Conservation (phyloP, 176 grass and related monocot species). For the Thinopyrum elongatum region DNA sequence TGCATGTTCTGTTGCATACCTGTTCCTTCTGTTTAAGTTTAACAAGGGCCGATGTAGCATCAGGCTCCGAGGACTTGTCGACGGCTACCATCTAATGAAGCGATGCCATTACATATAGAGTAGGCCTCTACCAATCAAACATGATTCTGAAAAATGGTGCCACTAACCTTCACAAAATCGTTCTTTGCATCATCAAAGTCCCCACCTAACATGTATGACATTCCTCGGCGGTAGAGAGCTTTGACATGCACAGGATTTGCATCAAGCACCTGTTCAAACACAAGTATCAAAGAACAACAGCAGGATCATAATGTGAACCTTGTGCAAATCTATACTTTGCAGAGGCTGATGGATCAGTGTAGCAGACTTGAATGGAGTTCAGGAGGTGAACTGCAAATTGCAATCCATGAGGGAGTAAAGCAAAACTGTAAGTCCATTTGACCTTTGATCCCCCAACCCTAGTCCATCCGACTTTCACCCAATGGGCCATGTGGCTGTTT, state of each 20-base stretch:
- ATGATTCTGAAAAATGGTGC: neutral
- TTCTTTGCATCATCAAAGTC: conserved; percentile 87
- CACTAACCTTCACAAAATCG: conserved; percentile 88
- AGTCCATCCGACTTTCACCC: neutral
- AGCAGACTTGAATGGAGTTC: neutral
- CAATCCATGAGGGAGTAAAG: neutral
- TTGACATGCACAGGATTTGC: conserved; percentile 81
- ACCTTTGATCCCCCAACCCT: neutral
- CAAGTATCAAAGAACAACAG: neutral
- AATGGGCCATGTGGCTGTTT: conserved; percentile 1
- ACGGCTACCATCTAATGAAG: conserved; percentile 65
- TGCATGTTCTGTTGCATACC: conserved; percentile 38
- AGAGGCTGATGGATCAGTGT: neutral
- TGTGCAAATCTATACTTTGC: neutral
- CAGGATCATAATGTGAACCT: neutral
- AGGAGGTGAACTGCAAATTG: neutral
- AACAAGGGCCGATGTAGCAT: conserved; percentile 72
- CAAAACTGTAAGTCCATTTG: neutral
- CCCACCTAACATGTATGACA: conserved; percentile 73
- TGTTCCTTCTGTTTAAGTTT: conserved; percentile 84
- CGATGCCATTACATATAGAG: neutral
- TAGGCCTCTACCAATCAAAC: neutral
- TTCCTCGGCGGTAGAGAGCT: conserved; percentile 86
- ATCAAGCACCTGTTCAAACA: conserved; percentile 69
- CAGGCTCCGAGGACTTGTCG: conserved; percentile 78